These are phyloP conservation scores for Stemphylium beticola DNA, from an alignment of 2,329 filamentous ascomycete species.

Conservation along the genomic window DNA sequence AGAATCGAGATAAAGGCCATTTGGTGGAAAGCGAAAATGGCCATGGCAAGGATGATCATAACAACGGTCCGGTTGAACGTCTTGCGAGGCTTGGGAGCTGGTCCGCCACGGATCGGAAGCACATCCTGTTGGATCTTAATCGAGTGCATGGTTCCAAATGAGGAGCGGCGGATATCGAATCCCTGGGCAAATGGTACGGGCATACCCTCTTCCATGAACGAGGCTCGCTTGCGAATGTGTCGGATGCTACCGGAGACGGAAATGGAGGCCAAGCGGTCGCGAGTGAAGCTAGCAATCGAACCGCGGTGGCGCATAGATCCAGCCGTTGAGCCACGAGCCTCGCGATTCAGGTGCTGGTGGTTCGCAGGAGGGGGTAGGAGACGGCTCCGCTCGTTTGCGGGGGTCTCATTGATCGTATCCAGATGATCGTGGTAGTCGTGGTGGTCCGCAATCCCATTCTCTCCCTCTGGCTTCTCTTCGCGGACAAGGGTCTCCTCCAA, in stretches of 20 bases:
- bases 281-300: constrained; percentile 32
- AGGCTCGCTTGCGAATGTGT: constrained; percentile 44
- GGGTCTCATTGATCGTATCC: constrained; percentile 71
- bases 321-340: constrained; percentile 34
- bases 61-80: constrained; percentile 71
- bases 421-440: constrained; percentile 61
- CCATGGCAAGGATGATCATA: constrained; percentile 79
- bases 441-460: constrained; percentile 39
- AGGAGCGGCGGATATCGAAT: constrained; percentile 45
- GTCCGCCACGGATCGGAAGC: constrained; percentile 26
- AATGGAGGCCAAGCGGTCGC: constrained; percentile 35
- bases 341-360: constrained; percentile 53
- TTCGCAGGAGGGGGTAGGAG: constrained; percentile 53
- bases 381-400: constrained; percentile 68
- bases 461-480: constrained; percentile 43
- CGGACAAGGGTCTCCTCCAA: constrained; percentile 73
- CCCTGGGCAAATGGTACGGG: constrained; percentile 40
- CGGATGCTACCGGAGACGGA: constrained; percentile 41
- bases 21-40: constrained; percentile 84
- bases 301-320: constrained; percentile 33
- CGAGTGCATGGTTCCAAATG: constrained; percentile 48
- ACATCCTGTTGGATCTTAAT: constrained; percentile 40
- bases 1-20: constrained; percentile 93
- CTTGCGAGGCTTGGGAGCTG: constrained; percentile 22
- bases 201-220: constrained; percentile 47